phyloP scores from a whole-genome alignment of 495 filamentous ascomycete species.

The Hyaloscypha hepaticicola region DNA sequence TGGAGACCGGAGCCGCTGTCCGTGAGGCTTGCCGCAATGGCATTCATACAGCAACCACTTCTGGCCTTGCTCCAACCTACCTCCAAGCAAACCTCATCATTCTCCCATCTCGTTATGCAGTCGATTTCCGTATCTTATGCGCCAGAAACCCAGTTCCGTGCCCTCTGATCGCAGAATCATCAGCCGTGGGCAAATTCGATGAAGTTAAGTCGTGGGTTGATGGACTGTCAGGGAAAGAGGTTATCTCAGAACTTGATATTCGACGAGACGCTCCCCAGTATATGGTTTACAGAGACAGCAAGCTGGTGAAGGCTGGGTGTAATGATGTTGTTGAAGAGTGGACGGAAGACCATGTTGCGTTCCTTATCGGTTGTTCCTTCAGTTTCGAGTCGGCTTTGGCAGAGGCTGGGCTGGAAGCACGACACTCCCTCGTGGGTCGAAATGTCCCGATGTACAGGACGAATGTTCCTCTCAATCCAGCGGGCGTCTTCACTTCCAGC shows the following conservation, averaged over 20 bases:
- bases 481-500: conserved; percentile 50
- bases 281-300: conserved; percentile 48
- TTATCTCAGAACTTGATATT: conserved; percentile 45
- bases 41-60: conserved; percentile 43
- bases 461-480: conserved; percentile 45
- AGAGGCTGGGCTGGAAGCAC: conserved; percentile 43
- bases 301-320: conserved; percentile 21
- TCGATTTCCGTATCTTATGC: conserved; percentile 53
- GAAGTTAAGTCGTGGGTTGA: conserved; percentile 33
- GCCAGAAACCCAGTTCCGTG: conserved; percentile 57
- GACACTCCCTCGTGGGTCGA: conserved; percentile 39
- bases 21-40: conserved; percentile 44
- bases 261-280: conserved; percentile 53
- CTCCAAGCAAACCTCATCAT: conserved; percentile 60
- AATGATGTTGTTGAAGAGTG: conserved; percentile 45
- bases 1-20: conserved; percentile 37
- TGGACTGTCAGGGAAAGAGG: conserved; percentile 27
- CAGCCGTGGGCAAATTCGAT: conserved; percentile 26
- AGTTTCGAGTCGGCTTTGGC: conserved; percentile 52
- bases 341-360: conserved; percentile 50
- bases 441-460: conserved; percentile 57
- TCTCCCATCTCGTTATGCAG: conserved; percentile 48
- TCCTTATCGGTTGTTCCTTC: conserved; percentile 59
- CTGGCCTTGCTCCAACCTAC: conserved; percentile 50
- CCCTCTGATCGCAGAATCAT: conserved; percentile 49